Percentiles rank a stretch among this genome's conserved stretches.
Conservation (phyloP, 164 flowering plant species). For the Saururus chinensis region DNA sequence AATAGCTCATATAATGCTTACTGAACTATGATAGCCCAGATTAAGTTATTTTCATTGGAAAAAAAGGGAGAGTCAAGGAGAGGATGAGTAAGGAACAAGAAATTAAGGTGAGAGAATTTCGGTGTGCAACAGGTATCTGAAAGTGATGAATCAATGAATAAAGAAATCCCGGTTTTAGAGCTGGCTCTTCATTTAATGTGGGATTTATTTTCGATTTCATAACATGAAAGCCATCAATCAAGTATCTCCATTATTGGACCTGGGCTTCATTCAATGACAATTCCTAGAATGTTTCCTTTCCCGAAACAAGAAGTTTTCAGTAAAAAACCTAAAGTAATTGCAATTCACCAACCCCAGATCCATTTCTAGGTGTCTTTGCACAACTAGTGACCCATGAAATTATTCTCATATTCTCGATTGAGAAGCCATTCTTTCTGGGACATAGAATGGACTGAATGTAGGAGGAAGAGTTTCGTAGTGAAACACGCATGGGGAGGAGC, state of each 20-base stretch:
- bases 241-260: slow-evolving; percentile 10
- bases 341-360: too few species aligned
- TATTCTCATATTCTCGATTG: too few species aligned
- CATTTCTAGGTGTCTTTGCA: too few species aligned
- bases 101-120: background rate
- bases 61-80: too few species aligned
- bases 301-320: slow-evolving; percentile 5
- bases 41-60: too few species aligned
- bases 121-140: background rate
- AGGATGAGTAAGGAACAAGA: too few species aligned
- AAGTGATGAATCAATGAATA: background rate
- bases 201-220: slow-evolving; percentile 1
- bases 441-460: too few species aligned
- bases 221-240: slow-evolving; percentile 7
- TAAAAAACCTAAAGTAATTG: background rate
- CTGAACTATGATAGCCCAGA: too few species aligned
- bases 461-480: too few species aligned
- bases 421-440: too few species aligned
- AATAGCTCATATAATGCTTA: too few species aligned
- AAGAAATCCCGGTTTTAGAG: background rate
- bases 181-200: background rate
- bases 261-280: slow-evolving; percentile 13
- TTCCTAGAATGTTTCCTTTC: slow-evolving; percentile 4
- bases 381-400: too few species aligned
- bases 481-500: background rate